phyloP scores from a whole-genome alignment of 192 early-diverging fungal genomes.

The Backusella morwellensis region DNA sequence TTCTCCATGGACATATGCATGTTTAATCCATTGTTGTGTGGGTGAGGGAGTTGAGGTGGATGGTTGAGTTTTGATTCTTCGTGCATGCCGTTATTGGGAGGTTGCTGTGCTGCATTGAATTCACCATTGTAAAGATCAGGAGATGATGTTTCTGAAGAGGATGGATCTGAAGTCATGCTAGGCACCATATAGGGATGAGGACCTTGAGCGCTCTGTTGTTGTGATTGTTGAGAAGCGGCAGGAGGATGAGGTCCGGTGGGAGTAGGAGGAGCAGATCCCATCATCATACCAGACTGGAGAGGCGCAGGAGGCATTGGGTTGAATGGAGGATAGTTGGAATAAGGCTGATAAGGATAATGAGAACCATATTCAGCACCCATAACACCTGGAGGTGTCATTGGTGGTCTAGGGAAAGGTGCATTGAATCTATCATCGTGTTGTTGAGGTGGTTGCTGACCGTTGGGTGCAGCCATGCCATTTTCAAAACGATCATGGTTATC shows the following conservation, averaged over 20 bases:
- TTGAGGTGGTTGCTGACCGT: not conserved
- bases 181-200: constrained; percentile 34
- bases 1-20: constrained; percentile 19
- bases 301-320: not conserved
- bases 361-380: constrained; percentile 21
- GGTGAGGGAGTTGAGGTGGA: not conserved
- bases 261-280: constrained; percentile 21
- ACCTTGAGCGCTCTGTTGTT: constrained; percentile 3
- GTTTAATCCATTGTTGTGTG: not conserved
- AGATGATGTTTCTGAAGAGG: constrained; percentile 35
- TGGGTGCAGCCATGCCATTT: not conserved
- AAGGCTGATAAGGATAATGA: constrained; percentile 16
- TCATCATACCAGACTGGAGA: constrained; percentile 20
- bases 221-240: not conserved
- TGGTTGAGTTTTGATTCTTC: constrained; percentile 15
- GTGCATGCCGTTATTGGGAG: not conserved
- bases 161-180: constrained; percentile 33
- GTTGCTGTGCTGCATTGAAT: not conserved
- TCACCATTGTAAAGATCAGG: constrained; percentile 37
- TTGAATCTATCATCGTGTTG: constrained; percentile 21
- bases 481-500: constrained; percentile 42
- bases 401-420: constrained; percentile 21
- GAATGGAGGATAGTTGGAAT: constrained; percentile 5
- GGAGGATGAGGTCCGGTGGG: not conserved
- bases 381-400: constrained; percentile 14